Percentiles rank a stretch among this genome's conserved stretches.
Conservation (phyloP, 2,329 filamentous ascomycete species). For the Hymenotorrendiella dingleyae region DNA sequence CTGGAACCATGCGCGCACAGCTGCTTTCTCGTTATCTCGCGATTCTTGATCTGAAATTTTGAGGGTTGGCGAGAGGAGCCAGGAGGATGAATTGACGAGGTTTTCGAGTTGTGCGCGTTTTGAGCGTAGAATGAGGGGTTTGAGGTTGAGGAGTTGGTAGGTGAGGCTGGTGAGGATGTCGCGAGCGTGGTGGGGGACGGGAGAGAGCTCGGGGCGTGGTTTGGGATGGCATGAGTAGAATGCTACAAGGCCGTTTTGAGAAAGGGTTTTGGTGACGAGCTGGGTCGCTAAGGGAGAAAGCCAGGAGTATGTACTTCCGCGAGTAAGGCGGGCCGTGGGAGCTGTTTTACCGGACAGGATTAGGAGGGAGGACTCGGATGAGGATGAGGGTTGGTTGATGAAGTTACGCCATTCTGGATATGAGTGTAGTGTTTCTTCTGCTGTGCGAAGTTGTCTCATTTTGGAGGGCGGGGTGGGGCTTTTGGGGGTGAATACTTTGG, state of each 20-base stretch:
- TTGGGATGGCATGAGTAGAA: not conserved
- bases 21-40: too few species aligned
- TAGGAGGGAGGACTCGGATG: not conserved
- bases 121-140: too few species aligned
- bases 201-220: too few species aligned
- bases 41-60: too few species aligned
- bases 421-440: not conserved
- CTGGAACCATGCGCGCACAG: too few species aligned
- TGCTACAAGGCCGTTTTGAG: not conserved
- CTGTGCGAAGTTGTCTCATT: not conserved
- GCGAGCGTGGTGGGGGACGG: too few species aligned
- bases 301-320: not conserved
- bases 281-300: not conserved
- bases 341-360: not conserved
- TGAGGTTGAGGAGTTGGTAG: too few species aligned
- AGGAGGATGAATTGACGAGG: too few species aligned
- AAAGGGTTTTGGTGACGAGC: not conserved
- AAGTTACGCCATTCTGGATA: not conserved
- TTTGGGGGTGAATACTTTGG: not conserved
- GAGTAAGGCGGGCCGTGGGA: not conserved
- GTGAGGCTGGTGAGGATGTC: too few species aligned
- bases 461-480: not conserved
- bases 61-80: too few species aligned
- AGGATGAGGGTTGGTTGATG: too few species aligned
- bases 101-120: too few species aligned